Evolutionary conservation across 805 yeast species (phyloP), one percentile per base, ranked within the genome.

Genomic region (Scheffersomyces amazonensis): DNA sequence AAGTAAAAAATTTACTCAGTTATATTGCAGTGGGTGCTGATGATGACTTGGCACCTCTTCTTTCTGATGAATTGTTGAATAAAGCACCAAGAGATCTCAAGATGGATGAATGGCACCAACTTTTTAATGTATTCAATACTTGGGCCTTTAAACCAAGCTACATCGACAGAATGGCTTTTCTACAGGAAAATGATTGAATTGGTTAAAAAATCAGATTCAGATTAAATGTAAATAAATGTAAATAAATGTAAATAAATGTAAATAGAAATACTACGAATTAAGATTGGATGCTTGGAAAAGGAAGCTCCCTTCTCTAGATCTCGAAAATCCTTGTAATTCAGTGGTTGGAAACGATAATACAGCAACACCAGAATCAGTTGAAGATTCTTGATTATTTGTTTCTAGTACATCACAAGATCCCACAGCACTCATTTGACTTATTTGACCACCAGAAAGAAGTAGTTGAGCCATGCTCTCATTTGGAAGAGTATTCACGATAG

Each of bases 61-160:
- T 60, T n/a, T 48, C 50, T 4, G 40, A 48, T 11, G 66, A 62
- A 0, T 35, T 82, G 2, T 50, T 77, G 36, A 53, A 72, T 12
- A 76, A 69, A 42, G 53, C 56, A 3, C 74, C 83, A 1, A 57
- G 63, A 12, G 71, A 74, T 3, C 62, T 89, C 33, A 65, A 79
- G 0, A 53, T 64, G 2, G 76, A 74, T 1, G 91, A 88, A n/a
- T 66, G 83, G 42, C 41, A 66, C 5, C 47, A 56, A 5, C 53
- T 90, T 5, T 67, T 80, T 8, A 59, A 73, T 3, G 67, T 62
- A 2, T 87, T 83, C 53, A 71, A 67, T 30, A 52, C 62, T 11
- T 91, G 97, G 98, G 93, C 97, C 0, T 91, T 89, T 68, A 88
- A 82, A 58, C 97, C 95, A 47, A 30, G 60, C 53, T 17, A 41